A percentile compares a stretch with the other conserved stretches of the same genome.
phyloP scores from a whole-genome alignment of 1,139 yeast species.

The Protomyces lactucae-debilis region DNA sequence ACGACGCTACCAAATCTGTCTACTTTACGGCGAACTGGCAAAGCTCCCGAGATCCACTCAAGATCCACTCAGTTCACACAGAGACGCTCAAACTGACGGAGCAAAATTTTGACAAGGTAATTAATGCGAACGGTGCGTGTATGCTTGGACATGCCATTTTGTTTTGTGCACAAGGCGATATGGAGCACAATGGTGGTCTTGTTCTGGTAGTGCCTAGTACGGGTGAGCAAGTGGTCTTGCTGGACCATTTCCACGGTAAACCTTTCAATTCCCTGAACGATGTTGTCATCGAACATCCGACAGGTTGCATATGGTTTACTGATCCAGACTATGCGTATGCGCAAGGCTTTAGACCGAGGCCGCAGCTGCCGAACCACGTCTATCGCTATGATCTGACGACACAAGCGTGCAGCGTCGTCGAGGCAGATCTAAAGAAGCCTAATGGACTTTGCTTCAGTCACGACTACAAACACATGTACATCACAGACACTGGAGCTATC shows the following conservation, averaged over 20 bases:
- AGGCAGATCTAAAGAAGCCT: constrained; percentile 28
- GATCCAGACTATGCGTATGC: constrained; percentile 32
- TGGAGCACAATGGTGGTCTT: constrained; percentile 16
- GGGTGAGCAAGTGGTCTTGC: constrained; percentile 5
- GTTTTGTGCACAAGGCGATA: constrained; percentile 30
- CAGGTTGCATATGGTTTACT: constrained; percentile 32
- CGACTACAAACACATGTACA: constrained; percentile 28
- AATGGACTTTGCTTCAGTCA: constrained; percentile 32
- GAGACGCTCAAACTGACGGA: constrained; percentile 17
- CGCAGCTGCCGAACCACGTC: constrained; percentile 28
- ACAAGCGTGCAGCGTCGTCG: constrained; percentile 19
- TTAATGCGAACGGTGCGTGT: constrained; percentile 31
- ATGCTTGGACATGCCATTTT: constrained; percentile 26
- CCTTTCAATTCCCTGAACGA: constrained; percentile 30
- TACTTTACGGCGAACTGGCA: constrained; percentile 32
- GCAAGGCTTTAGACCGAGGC: constrained; percentile 30
- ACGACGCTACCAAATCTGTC: constrained; percentile 27
- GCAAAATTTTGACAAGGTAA: constrained; percentile 19
- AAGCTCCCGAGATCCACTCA: constrained; percentile 26
- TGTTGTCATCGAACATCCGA: constrained; percentile 30
- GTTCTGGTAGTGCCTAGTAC: constrained; percentile 28
- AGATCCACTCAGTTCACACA: constrained; percentile 22
- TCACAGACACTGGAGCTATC: constrained; percentile 31
- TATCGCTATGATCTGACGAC: constrained; percentile 29
- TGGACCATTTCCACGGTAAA: constrained; percentile 30